Base-by-base conservation (phyloP, 805 yeast species). In the Kregervanrija delftensis region DNA sequence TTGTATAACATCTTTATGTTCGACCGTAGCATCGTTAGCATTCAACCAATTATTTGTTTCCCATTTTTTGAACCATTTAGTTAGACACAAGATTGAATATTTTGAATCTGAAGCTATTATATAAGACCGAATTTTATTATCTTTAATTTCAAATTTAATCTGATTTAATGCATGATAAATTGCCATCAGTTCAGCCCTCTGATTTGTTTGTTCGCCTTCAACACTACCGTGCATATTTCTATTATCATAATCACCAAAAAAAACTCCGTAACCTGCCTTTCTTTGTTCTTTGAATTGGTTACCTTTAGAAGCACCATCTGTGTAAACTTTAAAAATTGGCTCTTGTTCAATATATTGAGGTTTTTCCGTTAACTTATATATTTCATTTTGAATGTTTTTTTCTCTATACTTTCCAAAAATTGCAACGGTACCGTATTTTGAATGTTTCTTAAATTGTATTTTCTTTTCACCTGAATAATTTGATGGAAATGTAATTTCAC, bases 141-240 rank as follows among this genome's bases (percentile, higher is more conserved):
- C 40, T 4, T 55, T 51, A 44, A 71, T 58, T 22, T 69, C 74
- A 1, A 46, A 28, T 1, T 50, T 40, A 14, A 81, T 69, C 6
- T 55, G 52, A 5, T 59, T 58, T 46, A 85, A 57, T 0, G 93
- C 95, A 32, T 68, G 68, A 5, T 64, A 57, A 14, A 85, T 71
- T 0, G 95, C 96, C 11, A 66, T 60, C 11, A 89, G 71, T 61
- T 90, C 97, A 1, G 95, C 93, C 35, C 86, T 65, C 51, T 86
- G 89, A 54, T 88, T 89, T 1, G 96, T 86, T 33, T 81, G 88
- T 3, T 58, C 61, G 2, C 67, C 71, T 2, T n/a, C 37, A 16
- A 87, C 65, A 0, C 82, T 76, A 5, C 69, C 77, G 0, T 82
- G 67, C 9, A 69, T 65, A 58, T 84, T 85, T 39, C 83, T 61